Base-by-base conservation (phyloP, 345 rosid genomes). In the Ceriops decandra region DNA sequence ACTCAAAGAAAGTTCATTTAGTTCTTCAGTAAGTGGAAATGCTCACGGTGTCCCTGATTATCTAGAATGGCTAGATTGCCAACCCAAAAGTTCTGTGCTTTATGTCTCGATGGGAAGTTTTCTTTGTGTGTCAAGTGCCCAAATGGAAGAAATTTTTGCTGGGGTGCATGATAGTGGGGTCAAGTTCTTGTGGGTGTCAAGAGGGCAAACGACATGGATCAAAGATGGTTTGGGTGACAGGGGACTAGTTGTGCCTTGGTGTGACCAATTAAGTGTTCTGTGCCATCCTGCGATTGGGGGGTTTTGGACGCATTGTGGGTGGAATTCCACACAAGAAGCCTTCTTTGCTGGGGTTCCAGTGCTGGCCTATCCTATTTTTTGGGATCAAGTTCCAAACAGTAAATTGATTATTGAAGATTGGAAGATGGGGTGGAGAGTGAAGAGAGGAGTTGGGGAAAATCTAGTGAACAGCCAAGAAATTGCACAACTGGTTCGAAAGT, bases 251-350 rank as follows among this genome's bases (percentile, higher is more conserved):
- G 79, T 76, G 46, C 65, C 75, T 28, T 76, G 72, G 79, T 76
- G 79, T 54, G 68, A 76, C 31, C 79, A 76, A 54, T n/a, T 76
- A 62, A 71, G 72, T 67, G 72, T 62, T 21, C 5, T 76, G 32
- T 32, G 51, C 28, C 79, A 76, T 71, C 65, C 79, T 49, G 52
- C 79, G 7, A 24, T 71, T n/a, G 79, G 79, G 0, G 79, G 72
- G 7, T 76, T 76, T 62, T 71, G 71, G 79, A 54, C 79, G 5
- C 79, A 76, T 56, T 76, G 79, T 22, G 79, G 79, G 17, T 76
- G 72, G 72, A 76, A 76, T 62, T 76, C 79, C 6, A 62, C 75
- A 33, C 47, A 70, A 24, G 75, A 76, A 67, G 79, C 59, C 53
- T 68, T 56, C 22, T 76, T 60, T 62, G 49, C 75, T 28, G 79